Evolutionary conservation across 345 rosid genomes (phyloP), one percentile per base, ranked within the genome.

Genomic region (Hibiscus trionum): DNA sequence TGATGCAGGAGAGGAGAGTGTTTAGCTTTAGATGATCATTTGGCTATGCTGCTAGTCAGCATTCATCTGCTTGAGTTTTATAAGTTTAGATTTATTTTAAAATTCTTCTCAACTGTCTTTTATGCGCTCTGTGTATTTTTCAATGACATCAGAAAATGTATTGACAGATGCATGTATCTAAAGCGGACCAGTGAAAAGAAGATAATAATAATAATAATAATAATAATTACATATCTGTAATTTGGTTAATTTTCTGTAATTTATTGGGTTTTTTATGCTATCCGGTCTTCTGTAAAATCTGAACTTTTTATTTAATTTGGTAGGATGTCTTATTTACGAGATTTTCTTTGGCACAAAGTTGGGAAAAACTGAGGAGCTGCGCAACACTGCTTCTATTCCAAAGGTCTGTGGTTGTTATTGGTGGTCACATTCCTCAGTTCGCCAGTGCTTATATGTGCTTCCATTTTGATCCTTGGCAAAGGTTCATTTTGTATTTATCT

Each of bases 271-370:
- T 37, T 6, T 62, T 37, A 3, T 46, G 19, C 37, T 55, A 17
- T 69, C 12, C 11, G 49, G 5, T 49, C 42, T 37, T 5, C 15
- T 53, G 0, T 10, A 33, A 21, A 37, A 19, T 57, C 39, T 71
- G 56, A 27, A 60, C 7, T 5, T 52, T 50, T 47, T 35, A 17
- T 72, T 49, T 69, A 73, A 69, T 60, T 75, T 63, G 71, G 58
- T 74, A 95, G 99, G 99, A 35, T 95, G 99, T 82, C 88, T 95
- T 72, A 92, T 95, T 67, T 82, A 92, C 82, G 99, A 95, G 80
- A 90, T 92, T 76, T 95, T 95, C 82, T 90, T 97, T 81, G 87
- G 89, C 55, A 72, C 75, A 73, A 92, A 85, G 86, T 85, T 95
- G 81, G 88, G 85, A 42, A 95, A 84, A 86, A 95, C 99, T 52